phyloP scores from a whole-genome alignment of 495 filamentous ascomycete species.

The Pyrenula massariospora region DNA sequence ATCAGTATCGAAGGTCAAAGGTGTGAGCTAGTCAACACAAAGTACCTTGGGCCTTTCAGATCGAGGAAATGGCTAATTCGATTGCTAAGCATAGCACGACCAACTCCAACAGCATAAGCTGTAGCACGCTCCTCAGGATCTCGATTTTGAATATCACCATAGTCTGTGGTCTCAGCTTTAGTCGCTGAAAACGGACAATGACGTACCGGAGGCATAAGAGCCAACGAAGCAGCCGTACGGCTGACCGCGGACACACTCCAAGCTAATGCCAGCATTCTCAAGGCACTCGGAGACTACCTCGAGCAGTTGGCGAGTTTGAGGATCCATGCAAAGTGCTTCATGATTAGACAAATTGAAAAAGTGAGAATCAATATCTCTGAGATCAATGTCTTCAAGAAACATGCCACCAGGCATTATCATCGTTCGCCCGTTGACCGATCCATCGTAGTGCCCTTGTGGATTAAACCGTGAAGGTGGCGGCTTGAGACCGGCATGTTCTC shows the following conservation, averaged over 20 bases:
- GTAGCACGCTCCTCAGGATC: slow-evolving; percentile 16
- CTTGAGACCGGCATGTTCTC: slow-evolving; percentile 7
- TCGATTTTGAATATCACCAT: slow-evolving; percentile 12
- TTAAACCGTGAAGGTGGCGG: slow-evolving; percentile 24
- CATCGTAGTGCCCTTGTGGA: slow-evolving; percentile 12
- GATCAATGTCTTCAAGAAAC: slow-evolving; percentile 33
- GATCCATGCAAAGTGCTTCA: slow-evolving; percentile 42
- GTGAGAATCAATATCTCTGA: slow-evolving; percentile 13
- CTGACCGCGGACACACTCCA: slow-evolving; percentile 5
- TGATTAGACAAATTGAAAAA: slow-evolving; percentile 30
- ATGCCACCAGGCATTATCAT: slow-evolving; percentile 31
- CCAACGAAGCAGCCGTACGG: slow-evolving; percentile 7
- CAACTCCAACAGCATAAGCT: slow-evolving; percentile 11
- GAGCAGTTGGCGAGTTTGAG: slow-evolving; percentile 42
- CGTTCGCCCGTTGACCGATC: slow-evolving; percentile 3
- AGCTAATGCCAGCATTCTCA: slow-evolving; percentile 12
- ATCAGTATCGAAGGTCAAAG: not conserved
- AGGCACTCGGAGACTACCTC: slow-evolving; percentile 33
- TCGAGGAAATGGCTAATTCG: slow-evolving; percentile 20
- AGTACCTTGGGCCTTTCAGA: slow-evolving; percentile 16
- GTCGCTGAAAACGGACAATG: not conserved
- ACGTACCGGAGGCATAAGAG: slow-evolving; percentile 1
- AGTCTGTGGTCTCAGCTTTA: slow-evolving; percentile 12
- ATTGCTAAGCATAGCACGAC: slow-evolving; percentile 15
- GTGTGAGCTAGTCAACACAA: not conserved